Evolutionary conservation across 2,329 filamentous ascomycete genomes (phyloP), one percentile per base, ranked within the genome.

Genomic region (Cyanodermella asteris): DNA sequence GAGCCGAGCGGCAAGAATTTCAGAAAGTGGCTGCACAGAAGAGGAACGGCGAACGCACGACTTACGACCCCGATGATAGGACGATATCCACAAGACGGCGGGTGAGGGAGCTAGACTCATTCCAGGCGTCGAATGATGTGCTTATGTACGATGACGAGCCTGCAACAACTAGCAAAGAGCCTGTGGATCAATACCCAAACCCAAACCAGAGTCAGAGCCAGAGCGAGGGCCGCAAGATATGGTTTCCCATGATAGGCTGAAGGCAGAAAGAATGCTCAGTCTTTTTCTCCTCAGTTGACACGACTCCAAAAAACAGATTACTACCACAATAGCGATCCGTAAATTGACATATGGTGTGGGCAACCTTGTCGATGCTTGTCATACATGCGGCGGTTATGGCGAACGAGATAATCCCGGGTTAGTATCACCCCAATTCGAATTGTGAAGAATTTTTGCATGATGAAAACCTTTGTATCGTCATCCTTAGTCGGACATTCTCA

Each of bases 391-490:
- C 6, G 11, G 6, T 7, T 11, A 7, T 11, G 7, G 6, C 14
- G 6, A 12, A 21, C 11, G 11, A 11, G 11, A 21, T 21, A 11
- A 6, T 21, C 6, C 20, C 17, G 14, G 11, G 17, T 9, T 20
- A 17, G n/a, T 9, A 23, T 8, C 12, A 20, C 17, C 8, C 12
- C 18, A 6, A 17, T 11, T 18, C 13, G 10, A 15, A 26, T 20
- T 29, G 20, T 28, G 4, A 28, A 18, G 13, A 14, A 22, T 20
- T 28, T 38, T 42, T 42, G 36, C 41, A 73, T 84, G 80, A 90
- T 84, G 80, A 87, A 69, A 81, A n/a, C 48, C 49, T 53, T 63
- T 54, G 61, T 81, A 82, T 81, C 74, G 77, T 90, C 80, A 90
- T 91, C 80, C 80, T 90, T 90, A 90, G 77, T 59, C 80, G 64